Conservation (phyloP, 768 basidiomycete genomes). For the Coprinopsis marcescibilis region DNA sequence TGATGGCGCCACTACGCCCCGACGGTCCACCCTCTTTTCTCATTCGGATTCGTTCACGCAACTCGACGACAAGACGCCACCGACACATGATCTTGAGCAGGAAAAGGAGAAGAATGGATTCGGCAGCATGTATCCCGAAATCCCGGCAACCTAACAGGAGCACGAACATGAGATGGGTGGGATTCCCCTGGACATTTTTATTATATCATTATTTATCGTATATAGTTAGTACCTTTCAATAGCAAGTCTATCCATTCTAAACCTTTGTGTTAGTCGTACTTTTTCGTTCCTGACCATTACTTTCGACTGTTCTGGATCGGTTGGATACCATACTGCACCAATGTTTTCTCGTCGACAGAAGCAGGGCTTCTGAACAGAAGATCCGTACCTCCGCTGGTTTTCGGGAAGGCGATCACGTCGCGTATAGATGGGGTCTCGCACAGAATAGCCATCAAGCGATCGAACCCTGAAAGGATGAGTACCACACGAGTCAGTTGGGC, state of each 20-base stretch:
- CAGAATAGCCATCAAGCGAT: conserved; percentile 87
- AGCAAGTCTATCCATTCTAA: neutral
- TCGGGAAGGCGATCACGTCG: conserved; percentile 96
- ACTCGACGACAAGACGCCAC: no score
- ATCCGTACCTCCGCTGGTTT: conserved; percentile 79
- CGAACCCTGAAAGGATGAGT: conserved; percentile 58
- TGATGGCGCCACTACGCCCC: no score
- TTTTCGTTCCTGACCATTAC: no score
- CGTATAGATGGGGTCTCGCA: conserved; percentile 84
- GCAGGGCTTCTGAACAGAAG: conserved; percentile 88
- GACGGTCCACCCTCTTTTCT: no score
- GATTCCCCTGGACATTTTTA: neutral
- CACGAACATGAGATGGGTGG: no score
- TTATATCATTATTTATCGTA: conserved; percentile 13
- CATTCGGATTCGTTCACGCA: no score
- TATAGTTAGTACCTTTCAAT: conserved; percentile 15
- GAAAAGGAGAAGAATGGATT: no score
- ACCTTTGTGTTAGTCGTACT: neutral
- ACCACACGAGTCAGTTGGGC: neutral
- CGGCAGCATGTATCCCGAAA: no score
- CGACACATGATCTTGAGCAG: no score
- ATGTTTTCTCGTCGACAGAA: conserved; percentile 39
- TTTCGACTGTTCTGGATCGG: conserved; percentile 19
- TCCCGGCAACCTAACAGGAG: no score
- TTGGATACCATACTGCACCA: conserved; percentile 62